phyloP scores from a whole-genome alignment of 768 basidiomycete species.

The Suillus cothurnatus region DNA sequence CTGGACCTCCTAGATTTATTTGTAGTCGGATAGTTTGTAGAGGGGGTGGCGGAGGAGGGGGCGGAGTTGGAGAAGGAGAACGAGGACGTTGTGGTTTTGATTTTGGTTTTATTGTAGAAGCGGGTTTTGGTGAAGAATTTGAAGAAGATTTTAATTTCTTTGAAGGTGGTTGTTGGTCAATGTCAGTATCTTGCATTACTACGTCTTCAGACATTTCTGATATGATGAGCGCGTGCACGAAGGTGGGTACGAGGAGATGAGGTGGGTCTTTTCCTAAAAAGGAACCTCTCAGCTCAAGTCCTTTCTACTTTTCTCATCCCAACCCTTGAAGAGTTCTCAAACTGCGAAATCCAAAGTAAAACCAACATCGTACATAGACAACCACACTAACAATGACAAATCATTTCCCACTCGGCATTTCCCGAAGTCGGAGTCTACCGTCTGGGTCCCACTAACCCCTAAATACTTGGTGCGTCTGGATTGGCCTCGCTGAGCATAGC shows the following conservation, averaged over 20 bases:
- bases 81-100: constrained; percentile 47
- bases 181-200: constrained; percentile 27
- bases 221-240: background rate
- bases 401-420: background rate
- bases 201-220: constrained; percentile 31
- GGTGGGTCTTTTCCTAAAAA: constrained; percentile 36
- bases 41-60: constrained; percentile 47
- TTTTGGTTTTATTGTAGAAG: constrained; percentile 51
- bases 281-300: background rate
- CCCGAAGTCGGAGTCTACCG: no score
- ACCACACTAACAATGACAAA: background rate
- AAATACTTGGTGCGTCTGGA: no score
- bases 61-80: constrained; percentile 62
- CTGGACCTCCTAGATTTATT: constrained; percentile 70
- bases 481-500: no score
- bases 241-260: constrained; percentile 21
- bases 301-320: background rate
- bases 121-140: constrained; percentile 23
- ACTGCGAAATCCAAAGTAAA: background rate
- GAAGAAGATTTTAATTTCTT: constrained; percentile 31
- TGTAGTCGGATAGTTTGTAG: constrained; percentile 68
- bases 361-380: background rate
- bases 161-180: constrained; percentile 30
- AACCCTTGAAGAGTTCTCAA: background rate
- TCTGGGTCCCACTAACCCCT: no score